A percentile compares a stretch with the other conserved stretches of the same genome.
Conservation (phyloP, 805 yeast species). For the Kuraishia piskuri region DNA sequence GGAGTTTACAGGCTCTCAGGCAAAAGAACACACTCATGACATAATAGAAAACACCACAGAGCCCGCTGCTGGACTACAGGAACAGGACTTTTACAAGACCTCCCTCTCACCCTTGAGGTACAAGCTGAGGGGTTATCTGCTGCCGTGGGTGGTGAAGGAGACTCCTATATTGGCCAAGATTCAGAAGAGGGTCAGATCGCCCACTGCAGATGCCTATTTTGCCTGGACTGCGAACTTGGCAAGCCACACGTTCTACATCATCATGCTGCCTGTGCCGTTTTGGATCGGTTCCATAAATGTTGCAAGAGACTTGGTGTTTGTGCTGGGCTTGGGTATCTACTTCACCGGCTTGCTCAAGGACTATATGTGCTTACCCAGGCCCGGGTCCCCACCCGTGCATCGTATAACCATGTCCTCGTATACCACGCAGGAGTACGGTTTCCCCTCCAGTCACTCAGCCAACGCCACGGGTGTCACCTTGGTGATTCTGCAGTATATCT, state of each 20-base stretch:
- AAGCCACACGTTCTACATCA: constrained; percentile 86
- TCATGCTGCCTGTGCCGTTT: constrained; percentile 75
- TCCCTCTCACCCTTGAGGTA: constrained; percentile 50
- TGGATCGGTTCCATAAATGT: constrained; percentile 65
- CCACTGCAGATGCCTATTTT: constrained; percentile 62
- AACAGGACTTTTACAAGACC: constrained; percentile 54
- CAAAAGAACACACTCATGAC: constrained; percentile 6
- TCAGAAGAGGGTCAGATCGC: constrained; percentile 43
- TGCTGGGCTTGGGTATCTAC: constrained; percentile 64
- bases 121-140: constrained; percentile 39
- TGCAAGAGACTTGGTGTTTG: constrained; percentile 51
- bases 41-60: constrained; percentile 14
- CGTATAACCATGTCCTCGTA: constrained; percentile 87
- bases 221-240: constrained; percentile 87
- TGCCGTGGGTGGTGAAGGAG: constrained; percentile 56
- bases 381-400: constrained; percentile 83
- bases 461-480: constrained; percentile 82
- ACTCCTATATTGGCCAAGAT: constrained; percentile 47
- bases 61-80: constrained; percentile 68
- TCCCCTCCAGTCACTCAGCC: constrained; percentile 91
- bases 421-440: constrained; percentile 90
- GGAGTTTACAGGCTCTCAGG: constrained; percentile 7
- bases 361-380: constrained; percentile 83
- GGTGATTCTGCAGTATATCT: constrained; percentile 23
- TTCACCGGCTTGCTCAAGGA: constrained; percentile 75